Evolutionary conservation across 129 eudicot species (phyloP).

Genomic region (Dittrichia graveolens): DNA sequence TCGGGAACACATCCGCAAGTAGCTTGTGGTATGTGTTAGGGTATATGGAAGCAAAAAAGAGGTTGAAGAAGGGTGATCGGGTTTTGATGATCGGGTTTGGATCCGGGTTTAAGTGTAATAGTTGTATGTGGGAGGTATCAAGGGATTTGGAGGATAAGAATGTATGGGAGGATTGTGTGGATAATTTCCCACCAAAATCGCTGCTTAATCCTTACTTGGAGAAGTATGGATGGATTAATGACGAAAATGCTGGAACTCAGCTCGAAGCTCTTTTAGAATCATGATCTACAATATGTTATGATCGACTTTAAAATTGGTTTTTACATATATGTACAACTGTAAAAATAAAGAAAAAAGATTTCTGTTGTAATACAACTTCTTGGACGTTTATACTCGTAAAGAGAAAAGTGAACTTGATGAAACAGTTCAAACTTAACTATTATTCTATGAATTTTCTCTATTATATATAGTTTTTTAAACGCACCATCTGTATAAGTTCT

Average conservation of each 20-base stretch:
- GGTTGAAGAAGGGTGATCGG: slow-evolving; percentile 44
- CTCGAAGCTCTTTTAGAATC: slow-evolving; percentile 21
- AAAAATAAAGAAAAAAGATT: neutral
- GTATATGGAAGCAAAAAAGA: slow-evolving; percentile 41
- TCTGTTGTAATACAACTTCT: neutral
- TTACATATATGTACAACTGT: neutral
- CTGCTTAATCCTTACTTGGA: slow-evolving; percentile 40
- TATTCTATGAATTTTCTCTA: no score
- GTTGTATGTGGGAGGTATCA: slow-evolving; percentile 44
- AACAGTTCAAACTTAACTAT: no score
- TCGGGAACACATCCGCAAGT: slow-evolving; percentile 54
- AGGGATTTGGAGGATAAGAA: slow-evolving; percentile 38
- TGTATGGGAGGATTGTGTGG: slow-evolving; percentile 44
- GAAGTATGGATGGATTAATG: slow-evolving; percentile 44
- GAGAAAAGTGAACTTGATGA: no score
- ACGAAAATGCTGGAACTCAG: slow-evolving; percentile 19
- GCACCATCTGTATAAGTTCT: no score
- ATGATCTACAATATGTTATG: no score
- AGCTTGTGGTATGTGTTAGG: slow-evolving; percentile 56
- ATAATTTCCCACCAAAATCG: slow-evolving; percentile 36
- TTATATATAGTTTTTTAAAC: no score
- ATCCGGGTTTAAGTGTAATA: slow-evolving; percentile 85
- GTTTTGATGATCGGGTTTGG: slow-evolving; percentile 49
- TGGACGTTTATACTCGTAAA: no score
- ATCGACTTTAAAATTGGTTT: neutral